Conservation (phyloP, 768 basidiomycete genomes). For the Xerocomellus dryophilus region DNA sequence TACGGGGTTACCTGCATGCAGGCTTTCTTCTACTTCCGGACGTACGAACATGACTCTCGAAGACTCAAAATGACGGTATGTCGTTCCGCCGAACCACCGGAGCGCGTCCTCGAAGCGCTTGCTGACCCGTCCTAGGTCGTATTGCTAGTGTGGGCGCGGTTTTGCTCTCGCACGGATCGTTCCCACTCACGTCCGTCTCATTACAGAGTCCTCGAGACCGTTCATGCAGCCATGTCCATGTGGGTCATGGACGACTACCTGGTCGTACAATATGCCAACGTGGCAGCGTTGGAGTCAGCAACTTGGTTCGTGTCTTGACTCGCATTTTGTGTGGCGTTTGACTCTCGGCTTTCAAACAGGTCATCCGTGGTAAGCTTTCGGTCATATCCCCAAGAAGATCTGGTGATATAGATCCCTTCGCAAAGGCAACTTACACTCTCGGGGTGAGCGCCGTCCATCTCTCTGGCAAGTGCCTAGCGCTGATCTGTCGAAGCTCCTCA, state of each 20-base stretch:
- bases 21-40: constrained; percentile 28
- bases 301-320: constrained; percentile 20
- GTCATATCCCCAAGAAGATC: neutral
- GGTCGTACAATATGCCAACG: constrained; percentile 18
- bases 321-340: neutral
- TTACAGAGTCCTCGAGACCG: constrained; percentile 21
- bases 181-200: neutral
- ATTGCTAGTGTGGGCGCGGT: constrained; percentile 13
- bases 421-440: constrained; percentile 21
- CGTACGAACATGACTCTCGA: constrained; percentile 16
- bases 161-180: neutral
- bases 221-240: constrained; percentile 23
- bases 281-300: constrained; percentile 4
- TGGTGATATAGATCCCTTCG: neutral
- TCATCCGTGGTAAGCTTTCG: constrained; percentile 14
- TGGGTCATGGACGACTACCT: constrained; percentile 26
- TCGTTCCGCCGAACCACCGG: neutral
- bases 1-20: constrained; percentile 31
- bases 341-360: constrained; percentile 10
- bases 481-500: constrained; percentile 19
- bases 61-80: constrained; percentile 25
- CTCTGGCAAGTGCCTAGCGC: neutral
- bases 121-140: constrained; percentile 16
- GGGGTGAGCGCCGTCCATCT: constrained; percentile 17
- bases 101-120: neutral